Evolutionary conservation across 1,139 yeast species (phyloP), one percentile per base, ranked within the genome.

Genomic region (Suhomyces bokatorum): DNA sequence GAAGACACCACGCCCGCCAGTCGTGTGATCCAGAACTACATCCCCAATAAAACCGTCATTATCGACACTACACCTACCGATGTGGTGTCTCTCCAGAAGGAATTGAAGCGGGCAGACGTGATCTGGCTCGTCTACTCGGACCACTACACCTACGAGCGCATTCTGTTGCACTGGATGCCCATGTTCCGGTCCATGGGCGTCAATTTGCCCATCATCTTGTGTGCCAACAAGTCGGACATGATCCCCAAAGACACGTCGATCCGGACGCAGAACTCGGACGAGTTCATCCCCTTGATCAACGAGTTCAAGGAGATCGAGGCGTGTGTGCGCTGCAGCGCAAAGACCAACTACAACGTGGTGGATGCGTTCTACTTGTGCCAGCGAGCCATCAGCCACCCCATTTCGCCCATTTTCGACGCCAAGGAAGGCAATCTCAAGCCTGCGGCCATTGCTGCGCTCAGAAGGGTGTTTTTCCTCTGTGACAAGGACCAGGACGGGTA

Each of bases 261-360:
- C n/a, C 66, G 66, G 45, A 56, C 64, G 12, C 73, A 66, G 51
- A 70, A 73, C 51, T 70, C 79, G 15, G 96, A 87, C 29, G 98
- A 93, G 58, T 87, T 93, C 67, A 77, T 88, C 8, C 96, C 97
- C 0, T 74, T 91, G 35, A 69, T 93, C 58, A 83, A 87, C 58
- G 97, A 93, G 58, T 93, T 87, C 66, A 93, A 93, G 62, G 98
- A 93, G 59, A 86, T 93, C 28, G 98, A 90, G 60, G 86, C 96
- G 0, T 90, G 97, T 54, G 81, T 93, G 20, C 73, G 96, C 47
- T 83, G 95, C 56, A 85, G 95, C 56, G 97, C 97, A 1, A 85
- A 85, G 57, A 77, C 77, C 17, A 85, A 83, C 53, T 77, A 82
- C 54, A 90, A 91, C 61, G 91, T 91, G n/a, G 91, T 86, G 50